These are phyloP conservation scores for Alternaria panax DNA, from an alignment of 2,329 filamentous ascomycete genomes.

Conservation along the genomic window DNA sequence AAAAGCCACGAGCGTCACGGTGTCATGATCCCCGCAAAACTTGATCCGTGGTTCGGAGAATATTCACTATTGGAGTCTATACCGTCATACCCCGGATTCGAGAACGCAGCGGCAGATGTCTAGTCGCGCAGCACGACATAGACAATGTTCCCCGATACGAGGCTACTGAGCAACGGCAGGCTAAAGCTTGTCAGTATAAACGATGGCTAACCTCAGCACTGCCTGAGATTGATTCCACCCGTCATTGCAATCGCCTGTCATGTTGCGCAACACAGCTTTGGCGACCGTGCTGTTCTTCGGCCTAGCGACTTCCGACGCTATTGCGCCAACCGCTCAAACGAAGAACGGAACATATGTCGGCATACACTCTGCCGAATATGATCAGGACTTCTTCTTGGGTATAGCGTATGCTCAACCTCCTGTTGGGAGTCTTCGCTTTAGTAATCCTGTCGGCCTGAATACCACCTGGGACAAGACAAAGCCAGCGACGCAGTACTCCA, in stretches of 20 bases:
- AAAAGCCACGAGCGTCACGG: constrained; percentile 4
- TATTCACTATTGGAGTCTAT: constrained; percentile 1
- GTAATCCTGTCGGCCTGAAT: constrained; percentile 57
- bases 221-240: not conserved
- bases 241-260: constrained; percentile 10
- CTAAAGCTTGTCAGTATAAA: constrained; percentile 9
- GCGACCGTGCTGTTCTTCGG: constrained; percentile 21
- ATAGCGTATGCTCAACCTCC: constrained; percentile 57
- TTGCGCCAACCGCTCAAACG: constrained; percentile 45
- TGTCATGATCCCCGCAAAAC: constrained; percentile 16
- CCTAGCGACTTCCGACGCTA: constrained; percentile 17
- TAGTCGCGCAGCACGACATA: not conserved
- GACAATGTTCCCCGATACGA: not conserved
- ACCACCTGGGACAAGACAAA: constrained; percentile 46
- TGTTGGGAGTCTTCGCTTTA: constrained; percentile 59
- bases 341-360: constrained; percentile 56
- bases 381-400: constrained; percentile 57
- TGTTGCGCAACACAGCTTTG: constrained; percentile 24
- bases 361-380: constrained; percentile 48
- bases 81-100: constrained; percentile 13
- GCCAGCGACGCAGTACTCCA: constrained; percentile 47
- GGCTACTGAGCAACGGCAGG: not conserved
- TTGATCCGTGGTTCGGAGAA: constrained; percentile 7
- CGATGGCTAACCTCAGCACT: constrained; percentile 6
- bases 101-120: constrained; percentile 10